A percentile compares a stretch with the other conserved stretches of the same genome.
These are phyloP conservation scores for Metschnikowia bowlesiae DNA, from an alignment of 805 yeast species.

Conservation along the genomic window DNA sequence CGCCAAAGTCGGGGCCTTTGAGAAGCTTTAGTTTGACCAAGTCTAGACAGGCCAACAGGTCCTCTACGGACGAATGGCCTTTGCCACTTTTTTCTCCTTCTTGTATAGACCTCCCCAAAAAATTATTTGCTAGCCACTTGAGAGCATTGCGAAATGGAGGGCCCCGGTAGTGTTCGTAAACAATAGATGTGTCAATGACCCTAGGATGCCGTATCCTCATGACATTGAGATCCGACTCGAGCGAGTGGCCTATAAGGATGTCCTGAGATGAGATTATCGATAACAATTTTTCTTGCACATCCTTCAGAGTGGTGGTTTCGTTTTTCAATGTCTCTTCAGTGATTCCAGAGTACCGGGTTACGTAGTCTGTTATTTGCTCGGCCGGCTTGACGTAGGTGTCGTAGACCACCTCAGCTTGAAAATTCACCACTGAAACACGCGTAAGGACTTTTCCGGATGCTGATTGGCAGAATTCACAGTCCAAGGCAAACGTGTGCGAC, in stretches of 20 bases:
- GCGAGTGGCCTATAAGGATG: conserved; percentile 81
- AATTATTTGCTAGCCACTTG: conserved; percentile 59
- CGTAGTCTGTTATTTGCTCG: conserved; percentile 69
- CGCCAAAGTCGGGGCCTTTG: conserved; percentile 66
- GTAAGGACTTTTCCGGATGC: conserved; percentile 63
- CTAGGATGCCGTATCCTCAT: conserved; percentile 66
- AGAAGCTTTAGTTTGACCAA: conserved; percentile 64
- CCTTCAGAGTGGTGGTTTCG: conserved; percentile 61
- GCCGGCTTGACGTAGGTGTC: conserved; percentile 79
- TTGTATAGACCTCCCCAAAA: conserved; percentile 61
- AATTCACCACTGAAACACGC: conserved; percentile 70
- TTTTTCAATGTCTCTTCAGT: conserved; percentile 60
- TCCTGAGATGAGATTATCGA: conserved; percentile 51
- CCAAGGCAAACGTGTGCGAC: conserved; percentile 70
- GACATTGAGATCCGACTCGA: conserved; percentile 76
- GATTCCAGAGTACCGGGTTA: conserved; percentile 84
- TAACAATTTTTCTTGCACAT: conserved; percentile 59
- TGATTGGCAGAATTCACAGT: conserved; percentile 89
- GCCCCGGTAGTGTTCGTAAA: conserved; percentile 78
- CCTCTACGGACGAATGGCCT: conserved; percentile 82
- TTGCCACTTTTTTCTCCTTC: conserved; percentile 50
- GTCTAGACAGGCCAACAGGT: conserved; percentile 75
- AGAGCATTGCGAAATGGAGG: conserved; percentile 77
- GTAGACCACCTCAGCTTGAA: conserved; percentile 52
- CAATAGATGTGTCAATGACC: conserved; percentile 75